Evolutionary conservation across 2,329 filamentous ascomycete genomes (phyloP), one percentile per base, ranked within the genome.

Genomic region (Anthostomella pinea): DNA sequence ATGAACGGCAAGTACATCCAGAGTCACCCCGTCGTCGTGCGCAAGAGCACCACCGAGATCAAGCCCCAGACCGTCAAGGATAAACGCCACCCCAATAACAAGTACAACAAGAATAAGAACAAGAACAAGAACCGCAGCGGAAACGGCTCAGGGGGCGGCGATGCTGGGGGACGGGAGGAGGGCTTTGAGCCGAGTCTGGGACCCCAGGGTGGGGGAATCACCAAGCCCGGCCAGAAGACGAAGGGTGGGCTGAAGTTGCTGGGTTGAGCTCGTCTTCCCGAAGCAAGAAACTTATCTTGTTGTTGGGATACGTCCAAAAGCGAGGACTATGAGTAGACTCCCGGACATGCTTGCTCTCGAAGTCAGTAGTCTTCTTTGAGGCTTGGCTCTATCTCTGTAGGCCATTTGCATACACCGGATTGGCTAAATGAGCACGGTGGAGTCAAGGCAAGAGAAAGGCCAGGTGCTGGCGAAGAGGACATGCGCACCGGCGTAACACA

Each of bases 1-100:
- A 97, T 97, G 93, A 87, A 96, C 57, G 90, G 90, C 53, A 97
- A 98, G 68, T 98, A 98, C 66, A 97, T 98, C 59, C 91, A 95
- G 55, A 96, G 89, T 61, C 93, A 97, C 63, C 93, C 93, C 0
- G 87, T 96, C 18, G 71, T 87, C 17, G 77, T 97, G 50, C 83
- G 86, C 63, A 87, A 93, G 62, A 88, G 87, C 49, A 95, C 84
- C 51, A 95, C 91, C 5, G 90, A 97, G 63, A 88, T 98, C 63
- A 88, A 87, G 59, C 79, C 88, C 4, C 73, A 81, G 9, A 75
- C 73, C n/a, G 75, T 79, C 51, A 81, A 79, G 55, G 83, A 85
- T 39, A 55, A 54, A 40, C 49, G 52, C 17, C 49, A 49, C 32
- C 46, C 51, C 43, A 60, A 60, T 48, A 51, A 46, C 24, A 59